A percentile compares a stretch with the other conserved stretches of the same genome.
phyloP scores from a whole-genome alignment of 164 flowering plant genomes.

The Annona squamosa region DNA sequence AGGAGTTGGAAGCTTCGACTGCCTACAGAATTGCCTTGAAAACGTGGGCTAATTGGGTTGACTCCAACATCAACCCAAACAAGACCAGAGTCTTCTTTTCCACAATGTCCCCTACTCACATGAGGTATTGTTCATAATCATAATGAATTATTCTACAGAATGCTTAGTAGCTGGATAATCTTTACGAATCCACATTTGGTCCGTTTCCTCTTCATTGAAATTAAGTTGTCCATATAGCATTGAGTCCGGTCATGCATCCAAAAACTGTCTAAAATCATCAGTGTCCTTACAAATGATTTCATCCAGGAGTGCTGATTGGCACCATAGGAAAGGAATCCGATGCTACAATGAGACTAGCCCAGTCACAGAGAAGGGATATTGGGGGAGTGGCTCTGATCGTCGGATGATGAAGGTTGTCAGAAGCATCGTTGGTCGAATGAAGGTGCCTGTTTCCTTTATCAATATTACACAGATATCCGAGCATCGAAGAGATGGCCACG shows the following conservation, averaged over 20 bases:
- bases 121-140: slow-evolving; percentile 36
- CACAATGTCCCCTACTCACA: slow-evolving; percentile 69
- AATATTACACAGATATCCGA: slow-evolving; percentile 85
- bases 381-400: slow-evolving; percentile 81
- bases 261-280: background rate
- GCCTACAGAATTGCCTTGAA: slow-evolving; percentile 59
- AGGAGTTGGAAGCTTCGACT: slow-evolving; percentile 38
- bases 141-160: background rate
- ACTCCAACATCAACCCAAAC: slow-evolving; percentile 38
- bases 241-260: background rate
- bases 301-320: slow-evolving; percentile 80
- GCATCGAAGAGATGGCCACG: slow-evolving; percentile 72
- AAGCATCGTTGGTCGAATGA: slow-evolving; percentile 46
- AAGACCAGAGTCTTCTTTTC: slow-evolving; percentile 64
- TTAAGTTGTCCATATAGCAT: no score
- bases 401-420: slow-evolving; percentile 59
- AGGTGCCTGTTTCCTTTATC: slow-evolving; percentile 60
- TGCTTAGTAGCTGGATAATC: background rate
- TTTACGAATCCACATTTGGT: background rate
- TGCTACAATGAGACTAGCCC: slow-evolving; percentile 91
- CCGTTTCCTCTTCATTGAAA: background rate
- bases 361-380: slow-evolving; percentile 40
- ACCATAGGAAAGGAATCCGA: slow-evolving; percentile 46
- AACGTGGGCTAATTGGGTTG: slow-evolving; percentile 73
- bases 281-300: background rate